These are phyloP conservation scores for Pinus tabuliformis DNA, from an alignment of 75 land plant species.

Conservation along the genomic window DNA sequence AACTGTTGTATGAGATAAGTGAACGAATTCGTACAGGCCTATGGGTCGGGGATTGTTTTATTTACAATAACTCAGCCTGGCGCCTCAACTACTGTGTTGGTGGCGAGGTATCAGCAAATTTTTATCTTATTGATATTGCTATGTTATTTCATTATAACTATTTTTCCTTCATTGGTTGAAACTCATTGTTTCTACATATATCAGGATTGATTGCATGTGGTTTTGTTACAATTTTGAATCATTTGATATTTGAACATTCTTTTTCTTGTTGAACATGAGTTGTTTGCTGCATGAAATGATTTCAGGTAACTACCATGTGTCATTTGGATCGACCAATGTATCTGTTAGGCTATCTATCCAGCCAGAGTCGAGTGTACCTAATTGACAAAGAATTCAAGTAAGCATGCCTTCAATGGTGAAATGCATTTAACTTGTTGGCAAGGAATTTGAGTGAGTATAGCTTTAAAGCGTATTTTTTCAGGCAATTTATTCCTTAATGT, in stretches of 20 bases:
- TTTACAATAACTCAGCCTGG: conserved; percentile 96
- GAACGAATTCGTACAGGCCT: conserved; percentile 94
- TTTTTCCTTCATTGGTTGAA: too few relatives aligned
- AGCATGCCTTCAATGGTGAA: conserved; percentile 10
- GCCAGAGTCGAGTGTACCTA: conserved; percentile 91
- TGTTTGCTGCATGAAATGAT: background rate
- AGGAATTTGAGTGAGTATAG: background rate
- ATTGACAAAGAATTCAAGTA: conserved; percentile 99
- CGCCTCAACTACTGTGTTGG: conserved; percentile 97
- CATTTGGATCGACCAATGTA: conserved; percentile 99
- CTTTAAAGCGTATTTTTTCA: conserved; percentile 1
- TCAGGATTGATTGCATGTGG: background rate
- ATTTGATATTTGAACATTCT: background rate
- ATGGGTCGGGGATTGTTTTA: conserved; percentile 99
- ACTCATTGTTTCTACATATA: too few relatives aligned
- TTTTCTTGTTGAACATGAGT: background rate
- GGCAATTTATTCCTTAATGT: too few relatives aligned
- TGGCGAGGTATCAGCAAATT: conserved; percentile 65
- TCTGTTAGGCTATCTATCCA: conserved; percentile 90
- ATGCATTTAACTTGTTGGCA: background rate
- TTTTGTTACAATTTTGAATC: background rate
- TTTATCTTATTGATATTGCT: background rate
- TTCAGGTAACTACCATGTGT: conserved; percentile 96
- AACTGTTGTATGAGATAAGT: conserved; percentile 85
- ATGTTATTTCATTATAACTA: too few relatives aligned